A percentile compares a stretch with the other conserved stretches of the same genome.
These are phyloP conservation scores for Diplogelasinospora grovesii DNA, from an alignment of 495 filamentous ascomycete species.

Conservation along the genomic window DNA sequence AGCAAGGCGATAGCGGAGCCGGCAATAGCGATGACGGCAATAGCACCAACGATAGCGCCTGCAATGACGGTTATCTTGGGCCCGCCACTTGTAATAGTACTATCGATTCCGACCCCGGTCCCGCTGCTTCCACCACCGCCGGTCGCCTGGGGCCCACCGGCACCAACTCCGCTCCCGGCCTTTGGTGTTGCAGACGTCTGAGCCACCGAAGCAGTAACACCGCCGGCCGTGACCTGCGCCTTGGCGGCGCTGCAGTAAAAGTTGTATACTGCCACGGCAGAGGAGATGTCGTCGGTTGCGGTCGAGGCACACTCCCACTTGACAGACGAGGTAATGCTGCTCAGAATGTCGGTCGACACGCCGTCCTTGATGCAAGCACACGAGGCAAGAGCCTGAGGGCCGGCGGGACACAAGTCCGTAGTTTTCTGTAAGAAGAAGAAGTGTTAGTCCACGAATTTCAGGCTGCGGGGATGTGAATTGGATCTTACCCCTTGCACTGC, in stretches of 20 bases:
- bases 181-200: slow-evolving; percentile 9
- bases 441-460: neutral
- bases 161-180: neutral
- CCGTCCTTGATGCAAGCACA: slow-evolving; percentile 43
- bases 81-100: slow-evolving; percentile 2
- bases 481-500: slow-evolving; percentile 31
- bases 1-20: slow-evolving; percentile 29
- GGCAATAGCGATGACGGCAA: slow-evolving; percentile 33
- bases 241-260: slow-evolving; percentile 43
- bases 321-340: slow-evolving; percentile 30
- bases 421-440: slow-evolving; percentile 23
- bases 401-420: slow-evolving; percentile 31
- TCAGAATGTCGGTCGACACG: slow-evolving; percentile 31
- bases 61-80: slow-evolving; percentile 4
- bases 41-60: slow-evolving; percentile 19
- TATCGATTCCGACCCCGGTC: slow-evolving; percentile 4
- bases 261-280: slow-evolving; percentile 32
- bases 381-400: slow-evolving; percentile 38
- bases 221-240: slow-evolving; percentile 27
- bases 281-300: slow-evolving; percentile 39
- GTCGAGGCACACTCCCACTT: slow-evolving; percentile 37
- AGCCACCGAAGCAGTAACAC: slow-evolving; percentile 31
- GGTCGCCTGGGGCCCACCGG: slow-evolving; percentile 13
- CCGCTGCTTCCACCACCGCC: slow-evolving; percentile 9
- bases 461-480: no score